Evolutionary conservation across 352 stramenopile genomes (phyloP), one percentile per base, ranked within the genome.

Genomic region (Phytophthora rubi): DNA sequence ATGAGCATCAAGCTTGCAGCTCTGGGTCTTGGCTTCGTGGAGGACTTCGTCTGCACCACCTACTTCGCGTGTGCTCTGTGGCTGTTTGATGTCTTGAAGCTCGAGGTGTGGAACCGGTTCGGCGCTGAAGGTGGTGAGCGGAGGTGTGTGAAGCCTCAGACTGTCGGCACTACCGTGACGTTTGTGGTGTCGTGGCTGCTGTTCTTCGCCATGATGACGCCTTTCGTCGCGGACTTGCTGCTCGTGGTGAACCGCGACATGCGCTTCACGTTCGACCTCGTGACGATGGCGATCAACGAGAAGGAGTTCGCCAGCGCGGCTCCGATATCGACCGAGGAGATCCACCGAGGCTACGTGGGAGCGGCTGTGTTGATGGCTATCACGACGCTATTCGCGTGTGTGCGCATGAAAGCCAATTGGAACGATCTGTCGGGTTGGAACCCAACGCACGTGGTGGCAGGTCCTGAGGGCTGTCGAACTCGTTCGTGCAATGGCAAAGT

Each of bases 251-350:
- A 75, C 2, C 76, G 75, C 1, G 48, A 80, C 15, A 74, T 77
- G 57, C 78, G 80, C 30, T 80, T 85, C 60, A 82, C 75, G 33
- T 74, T 80, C 15, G 70, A 82, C 44, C 76, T 73, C 6, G 23
- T 73, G 16, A 39, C 42, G 0, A 54, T 54, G 33, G 44, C 45
- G 9, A 71, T 71, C 42, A 55, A 45, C 69, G 60, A 77, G 76
- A 47, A 65, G 49, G 28, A 77, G 28, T 83, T 77, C 58, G 37
- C 72, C 10, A 75, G 70, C 28, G 78, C 71, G 30, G 73, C 63
- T 16, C 68, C 70, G 7, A 79, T 75, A 23, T 70, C 54, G 18
- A 47, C 39, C 15, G 39, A 85, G 44, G 60, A 77, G 21, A 63
- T 88, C 16, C 67, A 79, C 3, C 48, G 59, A 33, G 61, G 69